Base-by-base conservation (phyloP, 192 early-diverging fungal genomes). In the Coemansia sp. region DNA sequence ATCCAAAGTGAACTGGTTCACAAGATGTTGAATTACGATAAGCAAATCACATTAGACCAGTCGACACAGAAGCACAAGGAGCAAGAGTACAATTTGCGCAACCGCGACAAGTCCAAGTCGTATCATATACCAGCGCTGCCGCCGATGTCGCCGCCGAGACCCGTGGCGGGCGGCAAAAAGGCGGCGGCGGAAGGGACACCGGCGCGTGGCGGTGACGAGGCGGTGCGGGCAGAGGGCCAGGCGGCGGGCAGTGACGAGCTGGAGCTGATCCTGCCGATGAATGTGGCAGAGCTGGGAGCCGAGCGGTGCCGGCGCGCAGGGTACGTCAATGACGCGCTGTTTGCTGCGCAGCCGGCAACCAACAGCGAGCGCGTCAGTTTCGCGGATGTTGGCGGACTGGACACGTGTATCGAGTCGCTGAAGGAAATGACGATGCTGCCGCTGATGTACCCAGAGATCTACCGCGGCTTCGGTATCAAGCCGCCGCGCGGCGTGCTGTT, bases 351-450 rank as follows among this genome's bases (percentile, higher is more conserved):
- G 42, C 3, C 42, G 16, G 7, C 42, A 10, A 28, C 20, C 3
- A 11, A 14, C 45, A 20, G 16, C 4, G 38, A 33, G 16, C 5
- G 16, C 2, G 48, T 50, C 8, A 71, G 75, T 16, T 85, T 85
- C 48, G 69, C 70, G 7, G 71, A 75, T 20, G 70, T 85, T 11
- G 84, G 84, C 8, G 84, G 84, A 6, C 52, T 85, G 34, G 84
- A 85, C 36, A 71, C 78, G 34, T 75, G 88, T 61, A 80, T 91
- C 65, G 89, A 92, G 66, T 87, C 89, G 69, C 73, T 99, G 31
- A 90, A 90, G 48, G 97, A 99, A 75, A 93, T 95, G 4, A 89
- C 98, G 8, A 96, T 98, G 76, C 97, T 96, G 96, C 97, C 97
- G 5, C 74, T 99, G 8, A 89, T 90, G 85, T 93, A 97, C 75